Evolutionary conservation across 1,284 basidiomycete genomes (phyloP), one percentile per base, ranked within the genome.

Genomic region (Volvariella surrecta): DNA sequence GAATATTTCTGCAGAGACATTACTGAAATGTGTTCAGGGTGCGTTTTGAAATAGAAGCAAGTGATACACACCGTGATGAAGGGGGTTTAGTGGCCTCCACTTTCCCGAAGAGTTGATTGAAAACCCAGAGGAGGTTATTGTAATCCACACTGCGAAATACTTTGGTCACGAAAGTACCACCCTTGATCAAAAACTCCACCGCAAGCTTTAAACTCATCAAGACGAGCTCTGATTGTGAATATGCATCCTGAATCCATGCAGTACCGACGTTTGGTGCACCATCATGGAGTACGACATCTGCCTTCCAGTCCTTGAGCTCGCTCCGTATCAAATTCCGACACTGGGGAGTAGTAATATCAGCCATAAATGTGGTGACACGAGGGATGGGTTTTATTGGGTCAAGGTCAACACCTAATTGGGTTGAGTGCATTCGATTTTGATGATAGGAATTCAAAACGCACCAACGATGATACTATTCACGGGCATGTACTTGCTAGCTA

Each of bases 201-300:
- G 96, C 95, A 47, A 99, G 82, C 66, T 94, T 96, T 56, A 99
- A 71, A 60, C 88, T 89, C 78, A 91, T 94, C 47, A 99, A 76
- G 45, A 97, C 95, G 48, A 99, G 84, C 64, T 99, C 96, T 39
- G 91, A 91, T 61, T 99, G 96, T 48, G 83, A 84, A 70, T 95
- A 99, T 1, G 96, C 96, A 66, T 99, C 96, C 63, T 99, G 96
- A 47, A 99, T 81, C 96, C 96, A 99, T 10, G 96, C 96, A 19
- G 93, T 90, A 74, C 96, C 96, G 63, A 99, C 96, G 62, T 99
- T 99, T 34, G 96, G 96, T 34, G 96, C 96, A 73, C 96, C 96
- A 66, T 99, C 96, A 64, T 99, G 96, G 44, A 99, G 77, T n/a
- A 99, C 94, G 44, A 99, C 80, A 61, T 99, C 96, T n/a, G 96